Evolutionary conservation across 768 basidiomycete species (phyloP), one percentile per base, ranked within the genome.

Genomic region (Tylopilus felleus): DNA sequence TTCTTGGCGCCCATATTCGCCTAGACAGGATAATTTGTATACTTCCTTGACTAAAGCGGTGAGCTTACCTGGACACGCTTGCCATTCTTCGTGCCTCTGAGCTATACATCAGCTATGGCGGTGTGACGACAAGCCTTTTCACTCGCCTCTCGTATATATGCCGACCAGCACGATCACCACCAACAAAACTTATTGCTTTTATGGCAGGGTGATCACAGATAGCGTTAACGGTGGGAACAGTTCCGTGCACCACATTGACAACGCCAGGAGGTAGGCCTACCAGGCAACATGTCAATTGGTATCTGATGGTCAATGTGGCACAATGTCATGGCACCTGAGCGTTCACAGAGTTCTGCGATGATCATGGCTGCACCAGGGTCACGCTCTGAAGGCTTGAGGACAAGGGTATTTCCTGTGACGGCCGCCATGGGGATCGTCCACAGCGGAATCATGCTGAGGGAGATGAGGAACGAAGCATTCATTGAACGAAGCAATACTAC

Each of bases 321-420:
- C 8, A 19, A 13, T 8, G 9, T 13, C 21, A 25, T 22, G 28
- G 28, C 45, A 83, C 83, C 91, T 52, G 96, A 93, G 50, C 83
- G 84, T 71, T 91, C 84, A 65, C 91, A 93, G 4, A 98, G 80
- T 72, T 99, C 96, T 29, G 94, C 93, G 56, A 99, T 93, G 51
- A 99, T 96, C 88, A 97, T 94, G 7, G 93, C 88, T 14, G 97
- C 96, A 45, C 96, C 96, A 14, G 96, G 96, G 67, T 97, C 95
- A 23, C 96, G 85, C 69, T 99, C 96, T 2, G 91, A 94, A 19
- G 96, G 96, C 65, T 99, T 99, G 56, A 99, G 77, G 55, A 99
- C 80, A 39, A 99, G 79, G 0, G 96, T 93, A 64, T 99, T 99
- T 29, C 96, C 96, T 0, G 92, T 94, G 10, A 86, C 86, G 22